Evolutionary conservation across 306 rosid genomes (phyloP), one percentile per base, ranked within the genome.

Genomic region (Urtica urens): DNA sequence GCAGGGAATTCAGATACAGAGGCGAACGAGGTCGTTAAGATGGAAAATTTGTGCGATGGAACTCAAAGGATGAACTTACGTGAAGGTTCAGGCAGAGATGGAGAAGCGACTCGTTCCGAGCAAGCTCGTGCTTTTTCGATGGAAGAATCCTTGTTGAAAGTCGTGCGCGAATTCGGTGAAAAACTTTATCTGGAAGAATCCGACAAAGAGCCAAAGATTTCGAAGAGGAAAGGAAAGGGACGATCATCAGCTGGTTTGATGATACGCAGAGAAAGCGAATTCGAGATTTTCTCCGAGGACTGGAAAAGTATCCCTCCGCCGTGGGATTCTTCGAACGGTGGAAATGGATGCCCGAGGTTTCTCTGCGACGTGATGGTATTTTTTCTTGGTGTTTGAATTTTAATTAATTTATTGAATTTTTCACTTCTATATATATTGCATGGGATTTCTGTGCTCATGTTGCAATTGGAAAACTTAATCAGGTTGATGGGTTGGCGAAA

Each of bases 401-500:
- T 16, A 25, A 52, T 20, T 55, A 27, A 21, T 58, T 16, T 38
- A 14, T 15, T 54, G 67, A 13, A 51, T 7, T 17, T 39, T 43
- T 51, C 51, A 39, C 20, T 7, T 8, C 18, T 0, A 5, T 16
- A 13, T 27, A 42, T 23, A 8, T 17, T 10, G 4, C 25, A 34
- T 22, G 27, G 8, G 41, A 17, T 7, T 31, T 20, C 6, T 12
- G 42, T 30, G 24, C 46, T 38, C 51, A 23, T 48, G 22, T 41
- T 25, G 58, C 70, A 65, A 69, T 49, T 58, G 48, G 23, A 42
- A 28, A 46, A 33, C 67, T 56, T 63, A 51, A 64, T 66, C 80
- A 88, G 95, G 90, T 83, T 54, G 95, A 81, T 78, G 95, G 97
- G 60, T 74, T 88, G 69, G 97, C 95, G 50, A 88, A 88, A 77